Base-by-base conservation (phyloP, 352 stramenopile species). In the Pythium utonaiense region DNA sequence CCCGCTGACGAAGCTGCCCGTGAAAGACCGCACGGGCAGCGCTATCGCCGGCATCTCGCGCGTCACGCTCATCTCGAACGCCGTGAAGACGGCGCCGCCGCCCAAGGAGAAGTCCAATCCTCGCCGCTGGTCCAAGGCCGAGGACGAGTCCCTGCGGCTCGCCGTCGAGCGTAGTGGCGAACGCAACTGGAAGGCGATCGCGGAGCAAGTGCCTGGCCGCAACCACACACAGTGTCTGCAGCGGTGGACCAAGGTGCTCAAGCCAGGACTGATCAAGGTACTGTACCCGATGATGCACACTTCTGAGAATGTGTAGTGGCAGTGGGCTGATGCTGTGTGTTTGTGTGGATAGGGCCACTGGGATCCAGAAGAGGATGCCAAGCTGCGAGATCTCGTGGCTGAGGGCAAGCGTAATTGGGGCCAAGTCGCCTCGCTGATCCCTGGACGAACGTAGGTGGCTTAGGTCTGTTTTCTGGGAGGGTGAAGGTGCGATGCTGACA, bases 151-250 rank as follows among this genome's bases (percentile, higher is more conserved):
- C 31, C 67, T 95, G 55, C 71, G 86, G 6, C 58, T 93, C 13
- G 86, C 86, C 25, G 86, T 95, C n/a, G 83, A 93, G 47, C 74
- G 86, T 52, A 95, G 86, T 30, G 86, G 86, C 3, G 86, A 95
- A 53, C 82, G 86, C 60, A 95, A 95, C 53, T 95, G 86, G 86
- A 95, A 95, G 69, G 87, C 89, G 6, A 98, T 98, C 49, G 91
- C 91, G 5, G 83, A 96, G 49, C 86, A 96, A 62, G 88, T 98
- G 22, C 86, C 86, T 5, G 89, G 87, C 24, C 72, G 91, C 13
- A 98, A 97, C 63, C 90, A 98, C 66, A 96, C 89, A 47, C 91
- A 98, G 71, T 97, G 91, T 69, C 62, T 97, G 49, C 91, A 98
- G 62, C 80, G 91, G 17, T 98, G 91, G 91, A 96, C 86, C 3